phyloP scores from a whole-genome alignment of 257 asterid genomes.

The Perilla frutescens region DNA sequence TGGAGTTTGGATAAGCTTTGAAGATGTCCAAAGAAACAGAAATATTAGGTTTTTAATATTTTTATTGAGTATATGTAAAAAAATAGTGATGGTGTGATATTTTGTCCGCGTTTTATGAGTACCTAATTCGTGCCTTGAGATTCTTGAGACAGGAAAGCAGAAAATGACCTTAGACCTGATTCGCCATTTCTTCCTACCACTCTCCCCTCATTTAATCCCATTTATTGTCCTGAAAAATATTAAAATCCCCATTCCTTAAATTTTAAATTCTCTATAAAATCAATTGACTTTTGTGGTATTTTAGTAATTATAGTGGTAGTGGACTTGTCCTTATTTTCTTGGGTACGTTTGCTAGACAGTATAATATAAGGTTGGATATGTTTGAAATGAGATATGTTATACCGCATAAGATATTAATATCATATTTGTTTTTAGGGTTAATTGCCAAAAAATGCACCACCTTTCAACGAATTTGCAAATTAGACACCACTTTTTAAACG shows the following conservation, averaged over 20 bases:
- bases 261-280: background rate
- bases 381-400: no score
- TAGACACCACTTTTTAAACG: no score
- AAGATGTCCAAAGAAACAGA: background rate
- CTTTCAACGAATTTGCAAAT: no score
- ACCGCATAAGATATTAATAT: no score
- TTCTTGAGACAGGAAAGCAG: conserved; percentile 31
- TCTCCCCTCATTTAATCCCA: conserved; percentile 32
- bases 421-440: no score
- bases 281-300: conserved; percentile 1
- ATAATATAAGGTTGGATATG: no score
- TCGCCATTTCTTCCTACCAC: conserved; percentile 19
- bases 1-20: no score
- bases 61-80: no score
- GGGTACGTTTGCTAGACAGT: no score
- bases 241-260: conserved; percentile 14
- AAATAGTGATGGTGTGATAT: background rate
- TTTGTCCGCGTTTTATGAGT: background rate
- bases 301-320: background rate
- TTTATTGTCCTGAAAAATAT: conserved; percentile 29
- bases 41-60: no score
- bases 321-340: background rate
- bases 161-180: conserved; percentile 24
- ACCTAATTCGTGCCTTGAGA: conserved; percentile 26
- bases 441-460: no score